These are phyloP conservation scores for Cordyceps cicadae DNA, from an alignment of 2,329 filamentous ascomycete species.

Conservation along the genomic window DNA sequence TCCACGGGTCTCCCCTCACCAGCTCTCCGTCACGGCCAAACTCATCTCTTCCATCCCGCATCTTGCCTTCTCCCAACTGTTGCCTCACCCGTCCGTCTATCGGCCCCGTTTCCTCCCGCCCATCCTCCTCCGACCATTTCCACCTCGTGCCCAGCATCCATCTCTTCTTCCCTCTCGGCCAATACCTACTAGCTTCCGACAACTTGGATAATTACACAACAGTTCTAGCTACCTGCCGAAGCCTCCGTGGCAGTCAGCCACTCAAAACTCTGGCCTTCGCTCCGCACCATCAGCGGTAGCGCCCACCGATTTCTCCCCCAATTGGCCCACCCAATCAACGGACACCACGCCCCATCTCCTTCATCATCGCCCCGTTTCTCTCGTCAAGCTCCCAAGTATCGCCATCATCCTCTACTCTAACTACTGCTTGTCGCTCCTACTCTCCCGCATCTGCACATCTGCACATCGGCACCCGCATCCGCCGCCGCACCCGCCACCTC, in stretches of 20 bases:
- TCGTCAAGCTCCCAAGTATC: neutral
- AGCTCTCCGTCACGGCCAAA: neutral
- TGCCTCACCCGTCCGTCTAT: neutral
- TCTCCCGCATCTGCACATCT: neutral
- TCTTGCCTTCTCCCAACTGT: neutral
- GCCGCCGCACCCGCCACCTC: neutral
- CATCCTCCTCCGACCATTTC: neutral
- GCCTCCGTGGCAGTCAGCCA: neutral
- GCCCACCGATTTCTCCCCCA: conserved; percentile 9
- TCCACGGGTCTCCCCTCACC: neutral
- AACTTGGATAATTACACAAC: neutral
- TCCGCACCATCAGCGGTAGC: conserved; percentile 3
- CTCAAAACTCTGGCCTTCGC: neutral
- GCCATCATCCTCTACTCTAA: neutral
- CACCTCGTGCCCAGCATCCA: neutral
- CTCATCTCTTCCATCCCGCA: neutral
- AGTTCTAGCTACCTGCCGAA: neutral
- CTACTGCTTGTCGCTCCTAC: neutral
- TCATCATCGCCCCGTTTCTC: conserved; percentile 6
- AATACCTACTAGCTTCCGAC: neutral
- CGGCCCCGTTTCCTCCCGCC: neutral
- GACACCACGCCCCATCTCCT: neutral
- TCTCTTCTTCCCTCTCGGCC: neutral
- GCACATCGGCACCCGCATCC: neutral
- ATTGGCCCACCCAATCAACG: conserved; percentile 8